A percentile compares a stretch with the other conserved stretches of the same genome.
phyloP scores from a whole-genome alignment of 352 stramenopile genomes.

The Globisporangium alternatum region DNA sequence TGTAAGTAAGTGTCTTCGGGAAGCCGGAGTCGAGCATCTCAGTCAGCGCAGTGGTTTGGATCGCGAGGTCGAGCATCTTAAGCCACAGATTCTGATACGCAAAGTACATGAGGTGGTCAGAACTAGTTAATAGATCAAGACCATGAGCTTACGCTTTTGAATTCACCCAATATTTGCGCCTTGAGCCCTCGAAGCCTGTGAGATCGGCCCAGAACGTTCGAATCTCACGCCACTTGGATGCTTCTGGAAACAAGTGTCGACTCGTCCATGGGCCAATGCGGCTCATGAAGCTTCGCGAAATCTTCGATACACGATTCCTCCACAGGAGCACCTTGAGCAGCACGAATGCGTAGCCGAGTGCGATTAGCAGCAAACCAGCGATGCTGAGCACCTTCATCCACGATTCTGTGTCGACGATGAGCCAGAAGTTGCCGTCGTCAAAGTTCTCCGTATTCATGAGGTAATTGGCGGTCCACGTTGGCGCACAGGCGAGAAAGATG shows the following conservation, averaged over 20 bases:
- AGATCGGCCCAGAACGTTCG: too few relatives aligned
- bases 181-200: neutral
- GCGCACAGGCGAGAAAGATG: conserved; percentile 23
- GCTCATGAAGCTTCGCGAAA: too few relatives aligned
- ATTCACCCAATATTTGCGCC: neutral
- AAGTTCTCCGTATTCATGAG: conserved; percentile 45
- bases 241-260: too few relatives aligned
- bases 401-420: conserved; percentile 21
- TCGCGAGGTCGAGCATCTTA: conserved; percentile 30
- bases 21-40: conserved; percentile 27
- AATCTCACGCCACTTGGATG: too few relatives aligned
- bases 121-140: too few relatives aligned
- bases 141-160: too few relatives aligned
- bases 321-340: conserved; percentile 23
- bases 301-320: too few relatives aligned
- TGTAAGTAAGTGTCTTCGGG: neutral
- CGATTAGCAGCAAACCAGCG: conserved; percentile 14
- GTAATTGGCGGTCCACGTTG: conserved; percentile 36
- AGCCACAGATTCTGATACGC: conserved; percentile 29
- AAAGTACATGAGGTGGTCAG: neutral
- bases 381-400: conserved; percentile 17
- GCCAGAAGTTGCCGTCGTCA: conserved; percentile 52
- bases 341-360: conserved; percentile 20
- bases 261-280: too few relatives aligned
- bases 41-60: conserved; percentile 14